Base-by-base conservation (phyloP, 805 yeast species). In the Ogataea siamensis region DNA sequence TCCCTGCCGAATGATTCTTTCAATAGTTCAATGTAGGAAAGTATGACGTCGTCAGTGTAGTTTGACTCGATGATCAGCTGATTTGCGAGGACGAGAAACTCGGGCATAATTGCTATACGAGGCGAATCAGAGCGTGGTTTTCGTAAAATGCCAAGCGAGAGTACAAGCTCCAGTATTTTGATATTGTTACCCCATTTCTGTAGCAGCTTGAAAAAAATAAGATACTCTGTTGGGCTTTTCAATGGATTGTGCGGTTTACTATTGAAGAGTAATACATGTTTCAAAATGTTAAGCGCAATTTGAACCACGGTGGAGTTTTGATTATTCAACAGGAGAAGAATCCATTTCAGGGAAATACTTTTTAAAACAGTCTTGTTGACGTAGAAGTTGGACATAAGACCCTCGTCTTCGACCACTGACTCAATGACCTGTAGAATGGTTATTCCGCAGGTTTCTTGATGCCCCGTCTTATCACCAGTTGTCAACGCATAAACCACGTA, bases 291-390 rank as follows among this genome's bases (percentile, higher is more conserved):
- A 19, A 75, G 46, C 0, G 73, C 70, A 42, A 67, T 50, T 19
- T 55, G 52, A 3, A 63, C 64, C 3, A 72, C 71, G 32, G 62
- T 54, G 20, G 66, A 45, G 36, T 68, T 51, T 5, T 53, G 49
- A 42, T 67, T 67, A 36, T 74, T 60, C 9, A 83, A 53, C 10
- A 83, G 54, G 8, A 84, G 60, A 7, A 84, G 51, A 3, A 75
- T 63, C 83, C 89, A 80, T 51, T 81, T 83, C 5, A 80, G 68
- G 1, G 86, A 74, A 2, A 85, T 66, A 0, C 81, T 66, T 31
- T 78, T 70, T 2, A 68, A 72, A 49, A 60, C 70, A 49, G 59
- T 71, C 54, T 59, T 73, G 55, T 64, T 39, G 5, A 37, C 10
- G 4, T 38, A 40, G 3, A 43, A 18, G 19, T 33, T 37, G 7